These are phyloP conservation scores for Casaregolazyma lundiana DNA, from an alignment of 1,139 yeast genomes.

Conservation along the genomic window DNA sequence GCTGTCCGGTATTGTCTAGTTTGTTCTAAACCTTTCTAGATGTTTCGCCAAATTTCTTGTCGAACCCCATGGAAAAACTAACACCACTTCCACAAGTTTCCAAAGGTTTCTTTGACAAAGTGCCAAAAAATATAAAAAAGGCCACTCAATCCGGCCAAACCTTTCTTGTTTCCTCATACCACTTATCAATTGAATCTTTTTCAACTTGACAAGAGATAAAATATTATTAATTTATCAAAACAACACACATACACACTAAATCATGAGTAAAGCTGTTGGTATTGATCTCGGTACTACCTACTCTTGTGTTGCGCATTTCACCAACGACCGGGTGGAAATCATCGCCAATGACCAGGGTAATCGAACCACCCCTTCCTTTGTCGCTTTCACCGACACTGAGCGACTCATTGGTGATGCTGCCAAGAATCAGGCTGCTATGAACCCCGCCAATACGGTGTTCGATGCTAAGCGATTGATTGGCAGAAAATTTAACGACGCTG, in stretches of 20 bases:
- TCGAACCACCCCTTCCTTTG: constrained; percentile 97
- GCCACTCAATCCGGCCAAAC: constrained; percentile 5
- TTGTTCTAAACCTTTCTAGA: neutral
- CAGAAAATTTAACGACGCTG: constrained; percentile 81
- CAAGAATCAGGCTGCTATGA: constrained; percentile 96
- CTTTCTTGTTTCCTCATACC: constrained; percentile 5
- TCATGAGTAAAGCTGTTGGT: constrained; percentile 36
- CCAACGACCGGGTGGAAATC: constrained; percentile 87
- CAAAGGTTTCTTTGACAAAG: constrained; percentile 4
- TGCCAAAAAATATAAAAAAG: constrained; percentile 8
- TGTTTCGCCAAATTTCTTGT: neutral
- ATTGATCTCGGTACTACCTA: constrained; percentile 99
- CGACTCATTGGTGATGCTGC: constrained; percentile 98
- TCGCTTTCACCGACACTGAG: constrained; percentile 93
- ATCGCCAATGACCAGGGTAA: constrained; percentile 98
- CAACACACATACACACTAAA: constrained; percentile 5
- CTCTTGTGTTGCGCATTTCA: constrained; percentile 96
- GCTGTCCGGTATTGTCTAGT: neutral
- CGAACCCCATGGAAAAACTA: neutral
- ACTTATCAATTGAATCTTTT: constrained; percentile 8
- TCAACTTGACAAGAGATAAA: constrained; percentile 6
- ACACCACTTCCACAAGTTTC: constrained; percentile 6
- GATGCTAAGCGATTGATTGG: constrained; percentile 97
- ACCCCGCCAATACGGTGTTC: constrained; percentile 92
- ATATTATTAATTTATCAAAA: constrained; percentile 5